Percentiles rank a stretch among this genome's conserved stretches.
Conservation (phyloP, 805 yeast species). For the Lipomyces chichibuensis region DNA sequence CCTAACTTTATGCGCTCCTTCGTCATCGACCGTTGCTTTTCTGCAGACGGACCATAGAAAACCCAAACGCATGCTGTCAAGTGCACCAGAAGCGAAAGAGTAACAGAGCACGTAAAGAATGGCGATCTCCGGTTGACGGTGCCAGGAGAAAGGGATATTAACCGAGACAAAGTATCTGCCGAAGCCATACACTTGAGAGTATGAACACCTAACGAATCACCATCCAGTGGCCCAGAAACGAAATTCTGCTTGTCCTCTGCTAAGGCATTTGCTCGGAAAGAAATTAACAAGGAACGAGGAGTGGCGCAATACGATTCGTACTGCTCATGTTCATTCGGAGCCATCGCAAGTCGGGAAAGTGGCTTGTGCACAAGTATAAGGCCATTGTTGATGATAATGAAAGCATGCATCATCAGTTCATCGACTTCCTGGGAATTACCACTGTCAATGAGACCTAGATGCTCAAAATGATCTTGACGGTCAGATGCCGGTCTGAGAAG, state of each 20-base stretch:
- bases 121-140: slow-evolving; percentile 21
- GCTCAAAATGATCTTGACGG: background rate
- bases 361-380: slow-evolving; percentile 16
- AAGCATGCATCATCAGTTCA: slow-evolving; percentile 23
- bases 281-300: slow-evolving; percentile 19
- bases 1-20: slow-evolving; percentile 21
- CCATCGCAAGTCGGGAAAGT: slow-evolving; percentile 20
- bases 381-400: slow-evolving; percentile 15
- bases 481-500: slow-evolving; percentile 2
- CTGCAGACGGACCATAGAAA: background rate
- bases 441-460: background rate
- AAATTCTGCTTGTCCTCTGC: background rate
- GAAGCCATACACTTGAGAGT: slow-evolving; percentile 18
- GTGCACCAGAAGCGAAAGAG: slow-evolving; percentile 18
- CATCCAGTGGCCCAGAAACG: background rate
- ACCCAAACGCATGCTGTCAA: slow-evolving; percentile 28
- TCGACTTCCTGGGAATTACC: slow-evolving; percentile 12
- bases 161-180: slow-evolving; percentile 17
- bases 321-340: slow-evolving; percentile 13
- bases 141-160: slow-evolving; percentile 15
- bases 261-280: slow-evolving; percentile 12
- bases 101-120: slow-evolving; percentile 23
- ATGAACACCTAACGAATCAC: background rate
- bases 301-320: slow-evolving; percentile 18
- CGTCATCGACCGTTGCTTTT: slow-evolving; percentile 1